Evolutionary conservation across 192 early-diverging fungal species (phyloP).

Genomic region (Backusella morwellensis): DNA sequence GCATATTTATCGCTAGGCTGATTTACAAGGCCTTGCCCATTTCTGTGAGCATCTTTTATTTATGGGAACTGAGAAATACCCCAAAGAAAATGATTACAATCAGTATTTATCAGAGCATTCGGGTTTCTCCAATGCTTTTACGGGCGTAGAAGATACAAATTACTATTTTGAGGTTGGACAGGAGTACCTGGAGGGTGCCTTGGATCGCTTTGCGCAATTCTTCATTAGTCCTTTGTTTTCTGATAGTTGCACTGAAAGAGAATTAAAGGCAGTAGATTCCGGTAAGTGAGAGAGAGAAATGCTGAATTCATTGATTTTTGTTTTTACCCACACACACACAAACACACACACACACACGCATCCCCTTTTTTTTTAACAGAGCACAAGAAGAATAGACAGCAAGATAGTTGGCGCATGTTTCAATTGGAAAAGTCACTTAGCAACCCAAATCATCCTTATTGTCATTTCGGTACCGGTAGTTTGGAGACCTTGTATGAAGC

Average conservation of each 20-base stretch:
- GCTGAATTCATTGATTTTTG: neutral
- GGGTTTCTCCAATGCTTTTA: slow-evolving; percentile 82
- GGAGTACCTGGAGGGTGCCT: slow-evolving; percentile 52
- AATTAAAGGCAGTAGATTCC: slow-evolving; percentile 93
- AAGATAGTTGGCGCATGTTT: slow-evolving; percentile 85
- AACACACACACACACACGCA: neutral
- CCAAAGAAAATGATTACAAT: slow-evolving; percentile 79
- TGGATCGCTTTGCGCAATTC: slow-evolving; percentile 84
- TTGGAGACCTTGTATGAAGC: slow-evolving; percentile 75
- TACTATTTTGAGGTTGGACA: slow-evolving; percentile 84
- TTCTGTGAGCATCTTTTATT: slow-evolving; percentile 79
- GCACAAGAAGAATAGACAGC: slow-evolving; percentile 94
- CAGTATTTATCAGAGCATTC: slow-evolving; percentile 72
- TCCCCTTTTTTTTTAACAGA: slow-evolving; percentile 40
- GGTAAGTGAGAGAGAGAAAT: slow-evolving; percentile 30
- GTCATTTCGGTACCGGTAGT: slow-evolving; percentile 92
- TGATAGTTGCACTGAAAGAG: slow-evolving; percentile 86
- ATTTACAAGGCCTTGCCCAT: slow-evolving; percentile 80
- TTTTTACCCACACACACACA: neutral
- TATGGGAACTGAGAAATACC: slow-evolving; percentile 72
- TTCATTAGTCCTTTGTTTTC: slow-evolving; percentile 91
- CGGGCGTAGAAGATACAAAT: slow-evolving; percentile 76
- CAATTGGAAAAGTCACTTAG: slow-evolving; percentile 85
- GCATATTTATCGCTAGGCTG: slow-evolving; percentile 36
- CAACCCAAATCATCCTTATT: slow-evolving; percentile 76